phyloP scores from a whole-genome alignment of 73 alveolate genomes.

The Tetrahymena borealis region DNA sequence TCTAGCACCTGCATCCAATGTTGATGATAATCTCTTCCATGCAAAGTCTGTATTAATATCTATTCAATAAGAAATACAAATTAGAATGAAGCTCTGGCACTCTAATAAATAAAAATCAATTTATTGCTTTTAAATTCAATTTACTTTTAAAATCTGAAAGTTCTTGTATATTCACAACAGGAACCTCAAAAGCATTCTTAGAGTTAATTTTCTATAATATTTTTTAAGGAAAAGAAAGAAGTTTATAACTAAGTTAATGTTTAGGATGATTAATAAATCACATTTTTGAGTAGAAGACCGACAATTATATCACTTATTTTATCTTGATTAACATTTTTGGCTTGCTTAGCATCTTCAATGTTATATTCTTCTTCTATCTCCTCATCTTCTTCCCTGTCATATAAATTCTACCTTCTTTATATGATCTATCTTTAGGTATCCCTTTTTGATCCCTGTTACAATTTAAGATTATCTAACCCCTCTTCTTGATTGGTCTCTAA shows the following conservation, averaged over 20 bases:
- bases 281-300: background rate
- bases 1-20: conserved; percentile 56
- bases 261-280: background rate
- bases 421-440: background rate
- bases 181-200: conserved; percentile 49
- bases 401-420: background rate
- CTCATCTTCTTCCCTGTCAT: background rate
- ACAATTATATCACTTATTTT: background rate
- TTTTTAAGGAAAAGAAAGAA: background rate
- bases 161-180: conserved; percentile 22
- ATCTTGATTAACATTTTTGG: background rate
- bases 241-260: background rate
- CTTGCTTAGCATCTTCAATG: background rate
- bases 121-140: background rate
- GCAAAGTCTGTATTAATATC: conserved; percentile 38
- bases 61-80: background rate
- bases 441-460: background rate
- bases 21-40: conserved; percentile 46
- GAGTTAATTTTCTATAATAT: conserved; percentile 36
- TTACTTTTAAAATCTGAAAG: conserved; percentile 25
- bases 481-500: background rate
- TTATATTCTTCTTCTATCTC: background rate
- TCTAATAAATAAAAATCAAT: no score
- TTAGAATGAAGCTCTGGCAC: background rate
- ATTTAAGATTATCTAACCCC: background rate